Conservation (phyloP, 148 eudicot species). For the Chenopodium suecicum region DNA sequence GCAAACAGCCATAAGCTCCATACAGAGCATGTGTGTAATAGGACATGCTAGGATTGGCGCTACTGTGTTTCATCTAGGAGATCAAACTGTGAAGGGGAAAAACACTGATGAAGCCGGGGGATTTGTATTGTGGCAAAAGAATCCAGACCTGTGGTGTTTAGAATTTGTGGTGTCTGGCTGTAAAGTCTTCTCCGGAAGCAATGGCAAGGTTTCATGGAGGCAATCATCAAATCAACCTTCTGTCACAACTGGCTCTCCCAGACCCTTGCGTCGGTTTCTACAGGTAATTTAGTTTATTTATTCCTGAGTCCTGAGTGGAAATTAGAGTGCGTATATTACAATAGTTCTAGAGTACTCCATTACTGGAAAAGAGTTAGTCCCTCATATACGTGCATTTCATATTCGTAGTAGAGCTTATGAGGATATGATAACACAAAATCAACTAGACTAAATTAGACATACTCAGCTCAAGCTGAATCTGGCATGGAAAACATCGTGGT, state of each 20-base stretch:
- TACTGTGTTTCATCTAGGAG: constrained; percentile 72
- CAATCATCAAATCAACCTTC: constrained; percentile 72
- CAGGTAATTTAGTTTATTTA: constrained; percentile 42
- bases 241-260: constrained; percentile 59
- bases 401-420: no score
- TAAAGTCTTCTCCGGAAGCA: constrained; percentile 88
- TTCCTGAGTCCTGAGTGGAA: not conserved
- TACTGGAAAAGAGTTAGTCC: not conserved
- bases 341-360: not conserved
- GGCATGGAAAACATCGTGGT: no score
- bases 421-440: no score
- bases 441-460: no score
- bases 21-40: constrained; percentile 82
- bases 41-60: constrained; percentile 77
- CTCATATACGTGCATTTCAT: not conserved
- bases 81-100: constrained; percentile 52
- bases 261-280: constrained; percentile 80
- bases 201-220: constrained; percentile 81
- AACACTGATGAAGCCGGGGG: constrained; percentile 75
- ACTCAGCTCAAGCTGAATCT: no score
- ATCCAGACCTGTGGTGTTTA: constrained; percentile 77
- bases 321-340: not conserved
- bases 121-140: constrained; percentile 88
- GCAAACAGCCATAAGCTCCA: constrained; percentile 53
- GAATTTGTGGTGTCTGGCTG: constrained; percentile 85